phyloP scores from a whole-genome alignment of 176 grass and related monocot species.

The Zizania latifolia region DNA sequence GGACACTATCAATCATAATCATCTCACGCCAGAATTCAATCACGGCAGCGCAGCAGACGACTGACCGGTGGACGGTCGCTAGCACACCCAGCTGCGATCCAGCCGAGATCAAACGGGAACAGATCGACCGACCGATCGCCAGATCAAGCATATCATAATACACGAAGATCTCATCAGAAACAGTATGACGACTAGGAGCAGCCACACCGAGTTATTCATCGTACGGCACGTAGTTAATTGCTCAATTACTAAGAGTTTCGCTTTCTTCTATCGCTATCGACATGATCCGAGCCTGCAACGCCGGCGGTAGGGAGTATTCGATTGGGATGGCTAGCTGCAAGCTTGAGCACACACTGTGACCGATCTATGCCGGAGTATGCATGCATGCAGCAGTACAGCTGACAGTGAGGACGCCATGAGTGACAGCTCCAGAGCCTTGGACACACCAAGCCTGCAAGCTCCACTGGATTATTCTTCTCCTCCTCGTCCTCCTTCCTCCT shows the following conservation, averaged over 20 bases:
- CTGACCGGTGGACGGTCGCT: conserved; percentile 15
- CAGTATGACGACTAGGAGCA: no score
- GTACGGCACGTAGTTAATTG: no score
- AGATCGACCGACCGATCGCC: no score
- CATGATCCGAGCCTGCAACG: no score
- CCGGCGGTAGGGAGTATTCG: no score
- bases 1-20: not conserved
- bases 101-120: not conserved
- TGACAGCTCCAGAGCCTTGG: not conserved
- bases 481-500: not conserved
- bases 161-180: no score
- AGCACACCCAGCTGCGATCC: conserved; percentile 9
- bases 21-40: not conserved
- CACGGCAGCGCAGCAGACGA: not conserved
- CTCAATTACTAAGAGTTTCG: no score
- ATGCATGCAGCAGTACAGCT: not conserved
- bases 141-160: no score
- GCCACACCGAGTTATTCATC: no score
- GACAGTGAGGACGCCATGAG: conserved; percentile 18
- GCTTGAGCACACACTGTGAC: not conserved
- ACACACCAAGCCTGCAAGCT: not conserved
- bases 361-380: no score
- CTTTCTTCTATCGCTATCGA: no score
- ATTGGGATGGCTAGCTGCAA: no score
- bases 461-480: conserved; percentile 31